These are phyloP conservation scores for Grigorovia humatica DNA, from an alignment of 805 yeast species.

Conservation along the genomic window DNA sequence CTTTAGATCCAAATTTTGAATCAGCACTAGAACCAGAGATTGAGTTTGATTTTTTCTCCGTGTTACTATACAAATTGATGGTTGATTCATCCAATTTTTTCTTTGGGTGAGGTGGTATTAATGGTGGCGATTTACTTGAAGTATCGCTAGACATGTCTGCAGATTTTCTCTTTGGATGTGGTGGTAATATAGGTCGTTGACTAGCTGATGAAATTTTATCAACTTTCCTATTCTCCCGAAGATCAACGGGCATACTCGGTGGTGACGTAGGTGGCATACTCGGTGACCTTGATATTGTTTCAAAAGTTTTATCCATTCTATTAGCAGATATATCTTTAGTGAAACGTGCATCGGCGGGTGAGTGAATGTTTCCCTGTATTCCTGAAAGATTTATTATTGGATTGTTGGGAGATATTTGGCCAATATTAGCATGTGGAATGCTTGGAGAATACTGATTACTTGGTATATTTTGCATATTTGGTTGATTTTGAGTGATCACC, in stretches of 20 bases:
- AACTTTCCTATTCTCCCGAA: not conserved
- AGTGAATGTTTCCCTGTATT: not conserved
- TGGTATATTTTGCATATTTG: not conserved
- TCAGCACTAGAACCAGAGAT: not conserved
- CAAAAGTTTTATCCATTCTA: not conserved
- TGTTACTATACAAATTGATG: not conserved
- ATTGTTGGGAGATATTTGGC: not conserved
- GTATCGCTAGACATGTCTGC: not conserved
- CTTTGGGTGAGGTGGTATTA: conserved; percentile 13
- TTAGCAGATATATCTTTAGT: not conserved
- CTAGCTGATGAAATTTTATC: not conserved
- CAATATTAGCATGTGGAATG: not conserved
- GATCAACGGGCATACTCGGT: not conserved
- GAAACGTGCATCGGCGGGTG: not conserved
- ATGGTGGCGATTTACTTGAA: conserved; percentile 7
- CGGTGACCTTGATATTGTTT: not conserved
- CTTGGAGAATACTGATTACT: not conserved
- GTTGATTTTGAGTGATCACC: not conserved
- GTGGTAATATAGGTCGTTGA: conserved; percentile 2
- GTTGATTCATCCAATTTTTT: conserved; percentile 2
- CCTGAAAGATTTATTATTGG: not conserved
- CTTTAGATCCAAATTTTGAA: not conserved
- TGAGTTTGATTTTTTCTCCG: not conserved
- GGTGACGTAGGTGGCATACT: not conserved
- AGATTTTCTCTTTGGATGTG: conserved; percentile 1